Percentiles rank a stretch among this genome's conserved stretches.
Conservation (phyloP, 768 basidiomycete genomes). For the Hericium erinaceus region DNA sequence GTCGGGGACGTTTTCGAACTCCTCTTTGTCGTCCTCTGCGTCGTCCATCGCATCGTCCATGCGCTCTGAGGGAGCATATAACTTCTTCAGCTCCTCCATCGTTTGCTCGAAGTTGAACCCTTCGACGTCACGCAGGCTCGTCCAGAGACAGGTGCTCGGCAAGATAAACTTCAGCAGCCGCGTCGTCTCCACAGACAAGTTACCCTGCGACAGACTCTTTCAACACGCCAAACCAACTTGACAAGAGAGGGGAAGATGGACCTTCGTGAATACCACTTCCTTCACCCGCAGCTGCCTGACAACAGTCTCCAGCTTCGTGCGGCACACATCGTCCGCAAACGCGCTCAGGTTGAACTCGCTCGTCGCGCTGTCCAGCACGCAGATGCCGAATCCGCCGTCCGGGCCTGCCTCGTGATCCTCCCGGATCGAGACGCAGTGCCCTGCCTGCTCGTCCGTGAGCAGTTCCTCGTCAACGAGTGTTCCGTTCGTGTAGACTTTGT, state of each 20-base stretch:
- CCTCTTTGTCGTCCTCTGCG: constrained; percentile 25
- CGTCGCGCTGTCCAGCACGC: constrained; percentile 89
- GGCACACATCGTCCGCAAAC: constrained; percentile 88
- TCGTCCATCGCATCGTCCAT: constrained; percentile 42
- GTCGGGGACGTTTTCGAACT: constrained; percentile 42
- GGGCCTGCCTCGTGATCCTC: constrained; percentile 38
- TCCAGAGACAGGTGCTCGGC: constrained; percentile 82
- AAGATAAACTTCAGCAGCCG: constrained; percentile 76
- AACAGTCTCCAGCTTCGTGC: constrained; percentile 89
- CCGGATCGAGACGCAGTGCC: constrained; percentile 87
- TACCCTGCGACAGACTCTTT: constrained; percentile 45
- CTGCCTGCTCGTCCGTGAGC: constrained; percentile 86
- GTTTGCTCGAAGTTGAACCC: constrained; percentile 72
- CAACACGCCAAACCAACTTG: background rate
- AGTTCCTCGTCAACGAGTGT: constrained; percentile 89
- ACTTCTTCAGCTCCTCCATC: constrained; percentile 51
- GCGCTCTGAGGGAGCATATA: constrained; percentile 41
- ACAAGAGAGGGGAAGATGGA: constrained; percentile 20
- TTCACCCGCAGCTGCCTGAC: constrained; percentile 87
- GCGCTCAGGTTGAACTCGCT: constrained; percentile 87
- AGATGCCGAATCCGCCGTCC: constrained; percentile 67
- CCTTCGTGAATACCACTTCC: constrained; percentile 88
- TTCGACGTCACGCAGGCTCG: constrained; percentile 72
- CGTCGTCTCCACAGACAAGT: constrained; percentile 73
- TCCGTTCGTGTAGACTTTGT: constrained; percentile 94